Conservation (phyloP, 768 basidiomycete genomes). For the Nidularia pulvinata region DNA sequence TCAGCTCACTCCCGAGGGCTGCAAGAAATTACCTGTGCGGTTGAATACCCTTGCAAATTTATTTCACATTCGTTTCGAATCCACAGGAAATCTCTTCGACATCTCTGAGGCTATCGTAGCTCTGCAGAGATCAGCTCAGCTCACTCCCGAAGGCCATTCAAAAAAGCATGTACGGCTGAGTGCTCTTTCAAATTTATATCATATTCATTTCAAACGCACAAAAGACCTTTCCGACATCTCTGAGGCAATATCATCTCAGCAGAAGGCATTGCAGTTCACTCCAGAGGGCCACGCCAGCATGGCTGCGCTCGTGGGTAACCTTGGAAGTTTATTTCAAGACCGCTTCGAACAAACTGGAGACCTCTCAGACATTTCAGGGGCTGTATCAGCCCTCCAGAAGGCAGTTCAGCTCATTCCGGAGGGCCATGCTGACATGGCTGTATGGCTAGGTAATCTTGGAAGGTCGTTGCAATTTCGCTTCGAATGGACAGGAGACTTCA, state of each 20-base stretch:
- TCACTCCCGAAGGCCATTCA: not conserved
- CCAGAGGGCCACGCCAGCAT: no score
- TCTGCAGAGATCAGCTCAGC: not conserved
- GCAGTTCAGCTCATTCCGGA: not conserved
- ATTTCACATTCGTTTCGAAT: constrained; percentile 1
- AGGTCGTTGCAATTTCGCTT: not conserved
- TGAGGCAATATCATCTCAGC: constrained; percentile 1
- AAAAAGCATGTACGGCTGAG: not conserved
- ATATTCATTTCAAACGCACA: constrained; percentile 2
- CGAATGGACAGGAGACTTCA: not conserved
- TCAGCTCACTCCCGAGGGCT: not conserved
- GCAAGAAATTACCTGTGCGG: not conserved
- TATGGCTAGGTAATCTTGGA: not conserved
- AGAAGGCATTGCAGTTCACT: constrained; percentile 1
- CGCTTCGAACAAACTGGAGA: not conserved
- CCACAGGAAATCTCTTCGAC: constrained; percentile 2
- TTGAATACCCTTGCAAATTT: constrained; percentile 2
- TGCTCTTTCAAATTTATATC: constrained; percentile 1
- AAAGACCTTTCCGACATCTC: constrained; percentile 4
- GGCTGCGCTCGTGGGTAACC: not conserved
- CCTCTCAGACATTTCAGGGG: not conserved
- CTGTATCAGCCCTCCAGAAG: not conserved
- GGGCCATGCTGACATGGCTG: not conserved
- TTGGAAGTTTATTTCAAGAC: not conserved
- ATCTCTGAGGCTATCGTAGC: not conserved